Conservation (phyloP, 163 green algal genomes). For the Trebouxiophyceae sp. region DNA sequence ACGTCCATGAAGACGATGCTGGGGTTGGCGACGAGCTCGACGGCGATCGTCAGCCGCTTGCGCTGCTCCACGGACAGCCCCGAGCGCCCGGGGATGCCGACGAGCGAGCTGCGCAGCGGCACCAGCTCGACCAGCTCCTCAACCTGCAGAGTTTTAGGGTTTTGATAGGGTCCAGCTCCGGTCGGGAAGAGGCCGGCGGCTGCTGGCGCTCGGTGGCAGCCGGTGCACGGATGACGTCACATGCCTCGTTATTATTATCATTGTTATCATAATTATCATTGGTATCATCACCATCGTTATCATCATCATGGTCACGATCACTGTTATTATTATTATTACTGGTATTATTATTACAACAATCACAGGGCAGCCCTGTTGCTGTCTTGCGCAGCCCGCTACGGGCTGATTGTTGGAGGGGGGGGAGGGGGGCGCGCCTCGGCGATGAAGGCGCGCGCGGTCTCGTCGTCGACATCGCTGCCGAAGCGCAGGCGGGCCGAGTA, state of each 20-base stretch:
- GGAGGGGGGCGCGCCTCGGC: too few species aligned
- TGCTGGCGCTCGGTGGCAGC: background rate
- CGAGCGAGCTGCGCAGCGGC: conserved; percentile 17
- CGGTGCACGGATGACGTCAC: background rate
- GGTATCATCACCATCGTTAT: too few species aligned
- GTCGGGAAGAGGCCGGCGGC: background rate
- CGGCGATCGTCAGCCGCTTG: conserved; percentile 67
- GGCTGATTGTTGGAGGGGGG: too few species aligned
- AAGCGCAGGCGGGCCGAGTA: conserved; percentile 53
- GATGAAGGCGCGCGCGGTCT: conserved; percentile 30
- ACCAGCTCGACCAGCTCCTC: conserved; percentile 47
- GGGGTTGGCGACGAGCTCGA: conserved; percentile 54
- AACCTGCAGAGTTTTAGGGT: conserved; percentile 24
- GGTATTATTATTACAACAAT: too few species aligned
- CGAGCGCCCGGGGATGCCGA: conserved; percentile 20
- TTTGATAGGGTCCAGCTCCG: background rate
- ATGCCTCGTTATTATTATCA: background rate
- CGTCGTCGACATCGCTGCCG: conserved; percentile 9
- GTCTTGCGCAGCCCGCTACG: too few species aligned
- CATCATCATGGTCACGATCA: too few species aligned
- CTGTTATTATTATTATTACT: too few species aligned
- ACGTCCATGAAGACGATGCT: conserved; percentile 54
- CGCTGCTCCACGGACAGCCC: conserved; percentile 51
- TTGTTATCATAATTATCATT: too few species aligned
- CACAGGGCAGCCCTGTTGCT: too few species aligned